A percentile compares a stretch with the other conserved stretches of the same genome.
Evolutionary conservation across 306 rosid species (phyloP).

Genomic region (Lupinus albus): DNA sequence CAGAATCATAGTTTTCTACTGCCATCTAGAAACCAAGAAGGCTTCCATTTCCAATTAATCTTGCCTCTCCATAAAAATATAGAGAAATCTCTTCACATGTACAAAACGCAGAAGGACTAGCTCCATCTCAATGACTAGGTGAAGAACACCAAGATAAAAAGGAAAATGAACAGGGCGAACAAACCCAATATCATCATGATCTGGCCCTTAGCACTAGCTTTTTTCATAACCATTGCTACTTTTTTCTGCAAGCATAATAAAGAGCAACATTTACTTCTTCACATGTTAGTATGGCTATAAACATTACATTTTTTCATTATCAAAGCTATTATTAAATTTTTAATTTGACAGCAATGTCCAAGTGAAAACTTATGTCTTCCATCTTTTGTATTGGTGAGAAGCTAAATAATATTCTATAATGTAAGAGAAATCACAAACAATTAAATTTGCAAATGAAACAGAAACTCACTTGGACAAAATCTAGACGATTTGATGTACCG

Average conservation of each 20-base stretch:
- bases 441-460: conserved; percentile 15
- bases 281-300: not conserved
- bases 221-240: conserved; percentile 88
- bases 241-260: conserved; percentile 70
- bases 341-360: not conserved
- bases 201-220: conserved; percentile 87
- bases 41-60: conserved; percentile 28
- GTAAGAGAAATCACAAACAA: conserved; percentile 26
- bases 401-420: conserved; percentile 6
- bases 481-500: conserved; percentile 87
- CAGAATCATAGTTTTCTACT: conserved; percentile 33
- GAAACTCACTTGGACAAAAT: conserved; percentile 92
- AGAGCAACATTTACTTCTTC: conserved; percentile 36
- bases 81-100: conserved; percentile 35
- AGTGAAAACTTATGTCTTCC: not conserved
- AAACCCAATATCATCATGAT: conserved; percentile 77
- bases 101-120: conserved; percentile 34
- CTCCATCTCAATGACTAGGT: conserved; percentile 51
- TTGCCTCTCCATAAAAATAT: conserved; percentile 30
- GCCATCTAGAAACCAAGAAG: conserved; percentile 30
- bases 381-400: not conserved
- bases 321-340: too few species aligned
- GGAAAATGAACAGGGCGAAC: conserved; percentile 75
- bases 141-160: conserved; percentile 84
- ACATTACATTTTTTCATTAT: not conserved